These are phyloP conservation scores for Carallia brachiata DNA, from an alignment of 345 rosid genomes.

Conservation along the genomic window DNA sequence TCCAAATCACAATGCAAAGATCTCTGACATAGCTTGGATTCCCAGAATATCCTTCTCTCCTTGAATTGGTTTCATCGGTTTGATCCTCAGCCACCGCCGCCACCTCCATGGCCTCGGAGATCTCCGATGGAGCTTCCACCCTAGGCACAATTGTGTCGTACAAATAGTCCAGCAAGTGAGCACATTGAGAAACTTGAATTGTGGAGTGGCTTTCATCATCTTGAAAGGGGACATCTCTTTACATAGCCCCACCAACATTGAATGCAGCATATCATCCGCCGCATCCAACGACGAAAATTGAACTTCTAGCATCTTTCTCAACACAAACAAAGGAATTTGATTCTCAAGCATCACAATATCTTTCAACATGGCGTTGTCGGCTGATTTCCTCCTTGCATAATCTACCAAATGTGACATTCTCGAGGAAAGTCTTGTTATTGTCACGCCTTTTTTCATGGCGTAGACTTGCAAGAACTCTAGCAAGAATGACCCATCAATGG, in stretches of 20 bases:
- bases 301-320: conserved; percentile 49
- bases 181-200: conserved; percentile 22
- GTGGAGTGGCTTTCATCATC: conserved; percentile 23
- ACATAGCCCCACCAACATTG: conserved; percentile 43
- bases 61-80: conserved; percentile 13
- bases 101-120: neutral
- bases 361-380: conserved; percentile 49
- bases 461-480: conserved; percentile 56
- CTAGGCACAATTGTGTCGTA: conserved; percentile 48
- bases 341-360: conserved; percentile 76
- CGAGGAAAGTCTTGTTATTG: conserved; percentile 34
- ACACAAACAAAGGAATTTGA: conserved; percentile 59
- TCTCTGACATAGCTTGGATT: conserved; percentile 18
- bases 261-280: conserved; percentile 35
- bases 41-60: conserved; percentile 1
- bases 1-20: too few species aligned
- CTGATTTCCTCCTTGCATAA: conserved; percentile 35
- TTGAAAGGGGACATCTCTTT: conserved; percentile 60
- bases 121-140: conserved; percentile 24
- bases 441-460: conserved; percentile 26
- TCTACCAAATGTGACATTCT: conserved; percentile 39
- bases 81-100: conserved; percentile 18
- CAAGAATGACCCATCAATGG: conserved; percentile 57
- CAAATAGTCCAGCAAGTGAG: conserved; percentile 55
- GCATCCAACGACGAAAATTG: conserved; percentile 31